Evolutionary conservation across 2,329 filamentous ascomycete genomes (phyloP), one percentile per base, ranked within the genome.

Genomic region (Celoporthe dispersa): DNA sequence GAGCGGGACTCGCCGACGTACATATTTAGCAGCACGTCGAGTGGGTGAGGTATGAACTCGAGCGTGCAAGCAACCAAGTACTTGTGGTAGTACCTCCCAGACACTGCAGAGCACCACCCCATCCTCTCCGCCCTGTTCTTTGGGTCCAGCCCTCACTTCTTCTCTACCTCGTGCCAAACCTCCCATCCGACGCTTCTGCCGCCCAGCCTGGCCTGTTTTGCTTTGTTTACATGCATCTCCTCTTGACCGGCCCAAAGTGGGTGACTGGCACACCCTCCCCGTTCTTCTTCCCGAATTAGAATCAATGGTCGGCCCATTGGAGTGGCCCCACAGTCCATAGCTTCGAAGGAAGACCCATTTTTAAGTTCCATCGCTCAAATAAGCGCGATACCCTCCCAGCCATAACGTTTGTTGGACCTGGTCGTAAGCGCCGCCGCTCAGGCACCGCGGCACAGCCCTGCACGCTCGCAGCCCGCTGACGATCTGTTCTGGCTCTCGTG

Each of bases 231-330:
- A 31, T 35, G 19, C 16, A n/a, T 33, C 28, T 8, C 14, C 16
- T n/a, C 22, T 11, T 12, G 6, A 19, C 7, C 57, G 19, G 57
- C 19, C 57, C 16, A 37, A n/a, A 63, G 19, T 25, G 11, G 37
- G 60, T 14, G n/a, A 37, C 60, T 28, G 16, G n/a, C 35, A 12
- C 22, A 16, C 14, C 25, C 25, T 3, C 53, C 25, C 53, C 28
- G 4, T 31, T 31, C 14, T 55, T 28, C 35, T 28, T 63, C 60
- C 60, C 22, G 37, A 63, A 41, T 63, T 63, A 63, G 60, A 63
- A 63, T 61, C 60, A 37, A 63, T 63, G 37, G 60, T 63, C 60
- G 60, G 60, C 60, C 60, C 35, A 44, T 31, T 63, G 3, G 37
- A 28, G 60, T 12, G 37, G 60, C 60, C 60, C 60, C 60, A 44